Conservation (phyloP, 176 grass and related monocot genomes). For the Microstegium vimineum region DNA sequence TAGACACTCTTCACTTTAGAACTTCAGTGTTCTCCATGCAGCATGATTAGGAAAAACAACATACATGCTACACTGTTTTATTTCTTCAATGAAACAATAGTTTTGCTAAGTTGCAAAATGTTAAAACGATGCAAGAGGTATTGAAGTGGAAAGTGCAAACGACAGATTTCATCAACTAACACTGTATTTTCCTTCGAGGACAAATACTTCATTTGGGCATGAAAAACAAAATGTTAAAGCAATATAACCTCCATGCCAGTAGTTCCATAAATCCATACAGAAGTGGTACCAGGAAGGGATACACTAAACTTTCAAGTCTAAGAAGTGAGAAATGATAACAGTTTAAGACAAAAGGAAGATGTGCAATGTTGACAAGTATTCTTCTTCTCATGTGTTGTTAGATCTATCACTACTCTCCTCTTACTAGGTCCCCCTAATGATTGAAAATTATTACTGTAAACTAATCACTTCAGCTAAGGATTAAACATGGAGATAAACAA, state of each 20-base stretch:
- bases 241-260: not conserved
- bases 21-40: not conserved
- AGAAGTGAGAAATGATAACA: not conserved
- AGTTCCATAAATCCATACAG: not conserved
- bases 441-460: not conserved
- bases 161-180: not conserved
- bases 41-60: not conserved
- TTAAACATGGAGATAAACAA: no score
- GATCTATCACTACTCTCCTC: not conserved
- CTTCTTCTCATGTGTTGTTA: not conserved
- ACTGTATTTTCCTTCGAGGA: not conserved
- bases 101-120: not conserved
- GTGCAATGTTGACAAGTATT: not conserved
- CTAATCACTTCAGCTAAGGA: not conserved
- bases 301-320: not conserved
- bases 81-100: not conserved
- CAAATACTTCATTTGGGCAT: not conserved
- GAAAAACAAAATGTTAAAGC: not conserved
- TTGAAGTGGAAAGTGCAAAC: not conserved
- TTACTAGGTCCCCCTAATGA: not conserved
- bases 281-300: not conserved
- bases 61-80: not conserved
- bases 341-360: not conserved
- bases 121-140: not conserved
- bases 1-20: not conserved